phyloP scores from a whole-genome alignment of 495 filamentous ascomycete species.

The Trichoderma asperelloides region DNA sequence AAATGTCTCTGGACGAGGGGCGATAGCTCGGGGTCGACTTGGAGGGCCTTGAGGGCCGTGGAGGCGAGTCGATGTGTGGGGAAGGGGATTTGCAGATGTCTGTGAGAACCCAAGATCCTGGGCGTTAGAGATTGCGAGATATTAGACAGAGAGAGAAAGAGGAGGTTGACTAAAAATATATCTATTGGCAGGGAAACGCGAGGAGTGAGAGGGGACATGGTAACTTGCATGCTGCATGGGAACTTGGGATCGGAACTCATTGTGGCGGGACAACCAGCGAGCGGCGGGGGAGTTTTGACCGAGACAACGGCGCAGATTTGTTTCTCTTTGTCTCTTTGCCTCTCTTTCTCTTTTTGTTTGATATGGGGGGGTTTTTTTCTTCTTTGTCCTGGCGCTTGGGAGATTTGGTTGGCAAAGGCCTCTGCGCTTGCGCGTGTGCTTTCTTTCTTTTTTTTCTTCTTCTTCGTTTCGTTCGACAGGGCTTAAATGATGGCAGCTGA shows the following conservation, averaged over 20 bases:
- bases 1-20: slow-evolving; percentile 67
- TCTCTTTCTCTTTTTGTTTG: background rate
- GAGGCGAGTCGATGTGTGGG: slow-evolving; percentile 72
- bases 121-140: background rate
- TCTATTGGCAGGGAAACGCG: background rate
- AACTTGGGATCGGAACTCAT: slow-evolving; percentile 41
- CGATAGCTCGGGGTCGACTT: slow-evolving; percentile 85
- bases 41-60: slow-evolving; percentile 63
- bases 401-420: no score
- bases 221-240: slow-evolving; percentile 49
- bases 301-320: background rate
- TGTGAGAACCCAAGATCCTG: slow-evolving; percentile 27
- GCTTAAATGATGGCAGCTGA: background rate
- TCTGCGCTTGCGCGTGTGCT: no score
- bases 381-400: background rate
- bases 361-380: background rate
- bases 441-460: no score
- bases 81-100: slow-evolving; percentile 73
- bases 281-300: background rate
- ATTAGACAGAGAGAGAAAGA: background rate
- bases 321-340: background rate
- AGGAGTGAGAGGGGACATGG: background rate
- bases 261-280: slow-evolving; percentile 17
- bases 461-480: no score
- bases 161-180: background rate